Base-by-base conservation (phyloP, 495 filamentous ascomycete genomes). In the Achaetomiella virescens region DNA sequence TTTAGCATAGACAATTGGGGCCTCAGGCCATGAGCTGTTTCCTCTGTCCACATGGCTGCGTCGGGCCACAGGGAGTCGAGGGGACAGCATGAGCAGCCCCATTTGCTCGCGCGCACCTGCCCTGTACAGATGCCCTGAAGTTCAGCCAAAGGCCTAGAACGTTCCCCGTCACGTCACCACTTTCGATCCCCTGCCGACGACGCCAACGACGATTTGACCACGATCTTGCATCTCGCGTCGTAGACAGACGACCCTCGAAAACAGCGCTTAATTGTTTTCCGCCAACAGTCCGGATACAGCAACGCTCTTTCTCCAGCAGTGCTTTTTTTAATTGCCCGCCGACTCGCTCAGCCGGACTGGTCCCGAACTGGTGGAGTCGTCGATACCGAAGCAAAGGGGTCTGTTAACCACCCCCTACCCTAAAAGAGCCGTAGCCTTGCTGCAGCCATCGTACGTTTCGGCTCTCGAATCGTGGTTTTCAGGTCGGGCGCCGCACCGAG, bases 381-480 rank as follows among this genome's bases (percentile, higher is more conserved):
- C 42, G 9, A 31, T 20, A 24, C 41, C 18, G 20, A 17, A 49
- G 47, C 18, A 9, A 29, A 38, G 33, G 35, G 35, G 52, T 18
- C 22, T 31, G 33, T 33, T 38, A 18, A 35, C 36, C 21, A 24
- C 41, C 52, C 48, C 36, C n/a, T n/a, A n/a, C n/a, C n/a, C n/a
- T n/a, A n/a, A 41, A 61, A 47, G 22, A 56, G 55, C 51, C 48
- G 49, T 54, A 48, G 58, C 56, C 46, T 51, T 27, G 59, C 62
- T 65, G 57, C 65, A 65, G 40, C 49, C 38, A 62, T 67, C 62
- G 57, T 62, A 61, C 59, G 65, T 62, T 61, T 48, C 10, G 37
- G 38, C 35, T 52, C 18, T 25, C 21, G 25, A 44, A 50, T 8
- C 29, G 21, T 31, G n/a, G 29, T 10, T 35, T 17, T 40, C 47